Base-by-base conservation (phyloP, 768 basidiomycete genomes). In the Boletus reticulatus region DNA sequence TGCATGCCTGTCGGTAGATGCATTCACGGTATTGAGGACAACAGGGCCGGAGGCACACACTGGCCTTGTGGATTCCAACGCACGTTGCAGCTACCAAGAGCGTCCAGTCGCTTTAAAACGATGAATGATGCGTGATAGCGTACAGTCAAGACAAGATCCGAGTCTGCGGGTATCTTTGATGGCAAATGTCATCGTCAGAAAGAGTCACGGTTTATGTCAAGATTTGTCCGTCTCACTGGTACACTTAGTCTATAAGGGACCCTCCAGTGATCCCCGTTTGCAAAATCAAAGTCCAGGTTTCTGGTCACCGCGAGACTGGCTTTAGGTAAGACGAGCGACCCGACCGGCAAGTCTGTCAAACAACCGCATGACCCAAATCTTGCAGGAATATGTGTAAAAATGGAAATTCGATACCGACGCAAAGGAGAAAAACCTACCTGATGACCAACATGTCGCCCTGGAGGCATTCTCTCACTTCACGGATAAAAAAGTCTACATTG, bases 361-460 rank as follows among this genome's bases (percentile, higher is more conserved):
- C 81, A 82, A 29, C 89, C 90, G 63, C 90, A 93, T 7, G 90
- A 92, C 42, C 91, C 90, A n/a, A 92, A 75, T 58, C 89, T 92
- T 65, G 45, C 58, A 51, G 17, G 42, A 34, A 42, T 43, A 34
- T 41, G 34, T 31, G 34, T 46, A 52, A 45, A 49, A 37, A 37
- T 43, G 14, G 24, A 49, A 52, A 43, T 46, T 47, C n/a, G 14
- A 19, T 39, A n/a, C 16, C 4, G 14, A 36, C 34, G 52, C 6
- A 19, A 48, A 44, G 11, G 10, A 41, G 17, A 31, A 19, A 19
- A 31, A 41, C 69, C 52, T 48, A 80, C 80, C 80, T 75, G 48
- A 83, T 72, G 55, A 82, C 74, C 48, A 80, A 68, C 76, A 82
- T 76, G 53, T 82, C 80, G 16, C 90, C 90, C 55, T 69, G 76